Evolutionary conservation across 2,329 filamentous ascomycete species (phyloP), one percentile per base, ranked within the genome.

Genomic region (Phyllosticta paracitricarpa): DNA sequence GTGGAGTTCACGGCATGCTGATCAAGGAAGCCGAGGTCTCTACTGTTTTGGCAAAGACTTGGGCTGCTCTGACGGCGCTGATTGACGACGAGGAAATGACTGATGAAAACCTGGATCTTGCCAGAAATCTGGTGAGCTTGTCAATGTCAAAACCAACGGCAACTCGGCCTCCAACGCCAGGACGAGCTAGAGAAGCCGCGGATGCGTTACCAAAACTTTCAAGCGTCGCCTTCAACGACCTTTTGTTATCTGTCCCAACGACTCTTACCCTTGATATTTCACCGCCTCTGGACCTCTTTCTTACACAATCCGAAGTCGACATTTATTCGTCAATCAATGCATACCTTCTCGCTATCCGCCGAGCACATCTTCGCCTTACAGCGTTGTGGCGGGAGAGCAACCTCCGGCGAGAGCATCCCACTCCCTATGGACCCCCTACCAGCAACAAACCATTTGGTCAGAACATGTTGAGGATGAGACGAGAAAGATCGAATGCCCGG

Each of bases 1-100:
- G 85, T 63, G 78, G 81, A 4, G 35, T 57, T 4, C 57, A 59
- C 17, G 83, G 83, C 1, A 76, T 92, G 26, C 73, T 87, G 4
- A 82, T 97, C 62, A 97, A 95, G 71, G 91, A 97, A 66, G 89
- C 89, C 2, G 93, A 97, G 72, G 85, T 96, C 1, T 84, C 85
- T 10, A 85, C 89, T 9, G 85, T 92, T 9, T 77, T 99, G 10
- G 80, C 84, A 7, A 84, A 89, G 65, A 87, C 91, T 0, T 96
- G 91, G 89, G 85, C 88, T 3, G 83, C 87, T 19, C 79, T 99
- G 58, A 86, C 87, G n/a, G 84, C 87, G 1, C 79, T 93, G 70
- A 86, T 90, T 65, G 82, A 86, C 14, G 88, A 91, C 35, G 91
- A 96, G 66, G 89, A 95, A 61, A 78, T 79, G 22, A 80, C 81